Conservation (phyloP, 768 basidiomycete genomes). For the Tylopilus felleus region DNA sequence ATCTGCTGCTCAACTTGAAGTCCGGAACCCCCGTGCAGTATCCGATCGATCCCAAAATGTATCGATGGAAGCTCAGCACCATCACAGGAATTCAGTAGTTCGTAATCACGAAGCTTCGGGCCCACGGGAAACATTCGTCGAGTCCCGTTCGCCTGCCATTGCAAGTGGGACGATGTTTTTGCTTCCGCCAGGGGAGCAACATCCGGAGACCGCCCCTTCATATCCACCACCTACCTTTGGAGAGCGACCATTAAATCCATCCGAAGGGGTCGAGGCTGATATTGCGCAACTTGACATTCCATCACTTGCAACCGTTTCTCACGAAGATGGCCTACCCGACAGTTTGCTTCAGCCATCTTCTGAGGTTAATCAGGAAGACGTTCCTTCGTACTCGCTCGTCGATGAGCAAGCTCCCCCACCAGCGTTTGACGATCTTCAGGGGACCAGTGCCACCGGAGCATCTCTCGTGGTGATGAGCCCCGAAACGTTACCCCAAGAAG, state of each 20-base stretch:
- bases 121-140: not conserved
- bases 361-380: slow-evolving; percentile 15
- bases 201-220: not conserved
- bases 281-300: not conserved
- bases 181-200: not conserved
- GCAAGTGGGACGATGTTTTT: not conserved
- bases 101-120: not conserved
- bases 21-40: not conserved
- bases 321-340: not conserved
- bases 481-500: not conserved
- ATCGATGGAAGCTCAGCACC: not conserved
- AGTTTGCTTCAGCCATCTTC: not conserved
- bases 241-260: not conserved
- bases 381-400: slow-evolving; percentile 23
- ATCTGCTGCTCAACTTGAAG: not conserved
- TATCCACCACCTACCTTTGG: slow-evolving; percentile 7
- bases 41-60: not conserved
- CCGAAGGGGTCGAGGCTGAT: not conserved
- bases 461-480: not conserved
- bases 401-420: slow-evolving; percentile 26
- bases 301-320: not conserved
- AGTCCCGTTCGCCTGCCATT: not conserved
- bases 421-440: slow-evolving; percentile 19
- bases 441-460: not conserved
- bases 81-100: not conserved